These are phyloP conservation scores for Hyphopichia wangnamkhiaoensis DNA, from an alignment of 1,139 yeast species.

Conservation along the genomic window DNA sequence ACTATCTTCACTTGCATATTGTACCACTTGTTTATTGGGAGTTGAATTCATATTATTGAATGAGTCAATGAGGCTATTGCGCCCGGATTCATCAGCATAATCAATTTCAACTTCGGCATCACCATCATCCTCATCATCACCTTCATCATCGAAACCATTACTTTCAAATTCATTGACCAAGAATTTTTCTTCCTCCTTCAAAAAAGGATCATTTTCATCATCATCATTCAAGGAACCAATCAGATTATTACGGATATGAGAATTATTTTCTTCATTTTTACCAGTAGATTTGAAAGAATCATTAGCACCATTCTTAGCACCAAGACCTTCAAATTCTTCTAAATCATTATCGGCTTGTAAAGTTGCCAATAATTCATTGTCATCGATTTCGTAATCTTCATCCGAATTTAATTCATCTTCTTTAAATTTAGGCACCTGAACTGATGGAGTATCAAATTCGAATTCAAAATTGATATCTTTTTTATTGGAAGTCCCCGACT, in stretches of 20 bases:
- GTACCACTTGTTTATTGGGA: constrained; percentile 25
- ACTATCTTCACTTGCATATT: constrained; percentile 30
- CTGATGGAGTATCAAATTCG: constrained; percentile 39
- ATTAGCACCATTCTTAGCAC: constrained; percentile 24
- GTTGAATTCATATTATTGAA: constrained; percentile 23
- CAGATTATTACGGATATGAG: constrained; percentile 35
- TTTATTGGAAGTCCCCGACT: constrained; percentile 3
- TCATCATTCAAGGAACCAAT: constrained; percentile 60
- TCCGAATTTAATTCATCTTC: constrained; percentile 62
- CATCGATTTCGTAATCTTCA: constrained; percentile 71
- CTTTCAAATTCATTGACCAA: constrained; percentile 50
- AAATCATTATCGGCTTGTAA: constrained; percentile 66
- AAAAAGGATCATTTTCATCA: constrained; percentile 51
- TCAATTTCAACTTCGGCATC: constrained; percentile 16
- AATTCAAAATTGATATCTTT: constrained; percentile 28
- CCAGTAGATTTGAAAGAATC: background rate
- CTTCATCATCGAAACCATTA: constrained; percentile 49
- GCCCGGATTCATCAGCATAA: constrained; percentile 14
- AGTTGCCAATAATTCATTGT: constrained; percentile 68
- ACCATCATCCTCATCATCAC: constrained; percentile 9
- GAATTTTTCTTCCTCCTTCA: constrained; percentile 48
- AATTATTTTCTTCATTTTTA: constrained; percentile 2
- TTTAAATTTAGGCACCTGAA: constrained; percentile 52
- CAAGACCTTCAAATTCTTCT: constrained; percentile 37
- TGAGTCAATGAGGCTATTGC: constrained; percentile 23